phyloP scores from a whole-genome alignment of 2,329 filamentous ascomycete genomes.

The Coniochaeta prunicola region DNA sequence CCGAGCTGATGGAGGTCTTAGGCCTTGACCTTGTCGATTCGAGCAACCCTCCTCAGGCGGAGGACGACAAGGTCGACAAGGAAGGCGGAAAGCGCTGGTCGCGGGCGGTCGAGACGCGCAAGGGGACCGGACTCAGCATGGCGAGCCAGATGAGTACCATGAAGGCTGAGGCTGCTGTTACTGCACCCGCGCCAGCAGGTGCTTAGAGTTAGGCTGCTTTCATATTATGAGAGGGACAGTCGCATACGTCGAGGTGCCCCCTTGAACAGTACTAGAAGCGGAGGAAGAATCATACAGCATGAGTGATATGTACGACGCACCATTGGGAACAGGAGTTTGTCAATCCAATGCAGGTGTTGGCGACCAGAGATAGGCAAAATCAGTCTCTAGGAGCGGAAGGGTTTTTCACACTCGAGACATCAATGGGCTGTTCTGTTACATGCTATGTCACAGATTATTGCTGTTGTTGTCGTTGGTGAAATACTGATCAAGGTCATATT shows the following conservation, averaged over 20 bases:
- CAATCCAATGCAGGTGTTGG: background rate
- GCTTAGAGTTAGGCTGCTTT: background rate
- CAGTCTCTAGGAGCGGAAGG: too few species aligned
- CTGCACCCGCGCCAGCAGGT: background rate
- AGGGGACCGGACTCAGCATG: conserved; percentile 47
- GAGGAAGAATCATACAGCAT: background rate
- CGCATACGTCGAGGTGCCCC: background rate
- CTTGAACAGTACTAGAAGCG: background rate
- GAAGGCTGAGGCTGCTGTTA: conserved; percentile 19
- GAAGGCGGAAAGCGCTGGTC: conserved; percentile 35
- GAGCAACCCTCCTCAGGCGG: background rate
- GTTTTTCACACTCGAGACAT: too few species aligned
- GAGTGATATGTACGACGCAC: background rate
- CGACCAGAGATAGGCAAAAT: background rate
- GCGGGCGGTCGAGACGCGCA: conserved; percentile 38
- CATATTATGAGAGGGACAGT: background rate
- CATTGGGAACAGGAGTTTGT: background rate
- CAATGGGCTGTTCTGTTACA: background rate
- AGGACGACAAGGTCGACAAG: conserved; percentile 14
- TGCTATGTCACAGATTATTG: too few species aligned
- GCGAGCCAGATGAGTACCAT: conserved; percentile 39
- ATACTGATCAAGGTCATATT: background rate
- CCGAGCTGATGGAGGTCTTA: conserved; percentile 56
- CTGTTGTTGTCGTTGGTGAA: too few species aligned
- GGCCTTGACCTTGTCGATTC: conserved; percentile 40